phyloP scores from a whole-genome alignment of 495 filamentous ascomycete genomes.

The Podospora conica region DNA sequence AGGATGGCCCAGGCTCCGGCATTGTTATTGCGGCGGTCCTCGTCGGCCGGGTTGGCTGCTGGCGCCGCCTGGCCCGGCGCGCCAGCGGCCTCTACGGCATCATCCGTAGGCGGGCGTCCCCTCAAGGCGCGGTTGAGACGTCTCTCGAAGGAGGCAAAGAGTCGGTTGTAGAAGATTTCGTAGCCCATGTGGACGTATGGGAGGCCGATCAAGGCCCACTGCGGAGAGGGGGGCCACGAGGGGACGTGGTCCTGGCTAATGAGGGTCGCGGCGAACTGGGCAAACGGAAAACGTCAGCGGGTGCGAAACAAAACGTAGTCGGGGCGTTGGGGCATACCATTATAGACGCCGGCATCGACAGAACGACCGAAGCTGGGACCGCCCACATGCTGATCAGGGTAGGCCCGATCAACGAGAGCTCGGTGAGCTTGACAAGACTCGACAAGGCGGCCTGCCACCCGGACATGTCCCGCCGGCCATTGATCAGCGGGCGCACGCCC shows the following conservation, averaged over 20 bases:
- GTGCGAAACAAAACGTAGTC: not conserved
- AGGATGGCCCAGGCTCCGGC: not conserved
- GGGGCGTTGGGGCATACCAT: slow-evolving; percentile 24
- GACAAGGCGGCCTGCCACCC: not conserved
- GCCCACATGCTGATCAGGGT: slow-evolving; percentile 33
- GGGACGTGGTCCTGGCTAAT: slow-evolving; percentile 22
- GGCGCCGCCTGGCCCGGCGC: not conserved
- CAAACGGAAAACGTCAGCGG: too few species aligned
- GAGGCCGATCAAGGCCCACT: slow-evolving; percentile 61
- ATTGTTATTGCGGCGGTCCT: not conserved
- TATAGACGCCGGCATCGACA: slow-evolving; percentile 30
- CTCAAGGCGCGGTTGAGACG: slow-evolving; percentile 46
- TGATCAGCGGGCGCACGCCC: not conserved
- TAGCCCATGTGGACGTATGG: slow-evolving; percentile 66
- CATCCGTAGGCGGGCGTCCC: slow-evolving; percentile 19
- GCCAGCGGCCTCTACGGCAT: not conserved
- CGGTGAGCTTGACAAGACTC: slow-evolving; percentile 6
- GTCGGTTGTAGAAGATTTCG: slow-evolving; percentile 54
- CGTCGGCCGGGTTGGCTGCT: not conserved
- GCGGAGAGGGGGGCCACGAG: slow-evolving; percentile 67
- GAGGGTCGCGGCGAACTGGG: slow-evolving; percentile 20
- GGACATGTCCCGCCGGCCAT: not conserved
- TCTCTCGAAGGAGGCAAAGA: slow-evolving; percentile 57
- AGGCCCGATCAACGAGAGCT: slow-evolving; percentile 35
- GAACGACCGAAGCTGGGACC: slow-evolving; percentile 23